Evolutionary conservation across 768 basidiomycete genomes (phyloP), one percentile per base, ranked within the genome.

Genomic region (Tremella fuciformis): DNA sequence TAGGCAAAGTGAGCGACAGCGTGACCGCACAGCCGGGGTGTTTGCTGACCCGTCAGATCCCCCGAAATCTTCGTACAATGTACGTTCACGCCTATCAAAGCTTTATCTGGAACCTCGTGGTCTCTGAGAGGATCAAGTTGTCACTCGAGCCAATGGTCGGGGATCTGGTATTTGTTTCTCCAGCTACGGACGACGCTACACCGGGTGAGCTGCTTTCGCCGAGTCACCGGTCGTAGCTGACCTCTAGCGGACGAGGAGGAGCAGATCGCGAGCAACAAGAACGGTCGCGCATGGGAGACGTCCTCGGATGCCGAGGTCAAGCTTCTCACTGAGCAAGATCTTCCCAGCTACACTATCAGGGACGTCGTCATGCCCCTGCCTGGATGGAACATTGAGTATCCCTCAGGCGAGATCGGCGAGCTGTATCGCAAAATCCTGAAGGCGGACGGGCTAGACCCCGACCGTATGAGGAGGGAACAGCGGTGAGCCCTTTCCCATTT

Each of bases 71-170:
- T 59, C 84, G 96, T 51, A 79, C 96, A 64, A 97, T 99, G 89
- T 99, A 98, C 75, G 86, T 97, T 55, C 96, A 99, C 76, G 93
- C 93, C 26, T 99, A 97, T 75, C 96, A 99, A 76, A 93, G 90
- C 15, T 99, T 97, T 68, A 86, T 98, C 34, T 99, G 94, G 94
- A 99, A 99, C 77, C 86, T 91, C 48, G 86, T 97, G 56, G 90
- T 93, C 40, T 97, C 93, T 2, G 91, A 97, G 77, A 87, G 96
- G 13, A 86, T 98, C 69, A 85, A 84, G 59, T 81, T 82, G 49
- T 93, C 26, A 79, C 82, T 51, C 83, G 86, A 51, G 81, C 86
- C 90, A 1, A 82, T 92, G 46, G 84, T 84, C 6, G 96, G 96
- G 0, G 96, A 99, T 73, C 81, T 98, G n/a, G 89, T 98, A 15